phyloP scores from a whole-genome alignment of 805 yeast genomes.

The Osmozyma mogii region DNA sequence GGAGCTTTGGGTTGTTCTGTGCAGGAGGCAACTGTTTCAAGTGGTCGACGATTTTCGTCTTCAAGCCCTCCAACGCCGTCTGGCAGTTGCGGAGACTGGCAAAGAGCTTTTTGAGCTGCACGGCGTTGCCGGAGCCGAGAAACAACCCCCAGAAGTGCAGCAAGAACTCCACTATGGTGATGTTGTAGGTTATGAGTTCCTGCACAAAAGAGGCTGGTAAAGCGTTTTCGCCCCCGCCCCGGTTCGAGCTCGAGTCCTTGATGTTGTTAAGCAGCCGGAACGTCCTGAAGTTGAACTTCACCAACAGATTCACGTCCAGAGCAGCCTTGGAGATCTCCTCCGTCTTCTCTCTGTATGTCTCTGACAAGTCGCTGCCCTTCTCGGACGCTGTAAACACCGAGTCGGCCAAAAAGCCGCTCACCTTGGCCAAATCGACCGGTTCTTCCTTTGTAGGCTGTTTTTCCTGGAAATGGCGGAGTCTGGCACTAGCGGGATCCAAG shows the following conservation, averaged over 20 bases:
- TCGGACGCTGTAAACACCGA: slow-evolving; percentile 11
- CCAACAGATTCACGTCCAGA: slow-evolving; percentile 37
- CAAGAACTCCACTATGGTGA: slow-evolving; percentile 34
- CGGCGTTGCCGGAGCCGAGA: slow-evolving; percentile 29
- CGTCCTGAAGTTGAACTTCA: slow-evolving; percentile 48
- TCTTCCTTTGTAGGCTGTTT: slow-evolving; percentile 1
- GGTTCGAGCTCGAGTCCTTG: slow-evolving; percentile 7
- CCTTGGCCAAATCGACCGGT: slow-evolving; percentile 1
- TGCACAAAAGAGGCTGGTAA: slow-evolving; percentile 23
- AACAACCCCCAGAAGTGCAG: slow-evolving; percentile 37
- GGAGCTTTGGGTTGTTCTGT: slow-evolving; percentile 20
- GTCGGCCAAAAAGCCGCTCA: slow-evolving; percentile 6
- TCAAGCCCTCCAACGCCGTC: slow-evolving; percentile 19
- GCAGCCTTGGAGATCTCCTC: slow-evolving; percentile 36
- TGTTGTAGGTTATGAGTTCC: slow-evolving; percentile 29
- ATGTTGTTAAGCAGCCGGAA: slow-evolving; percentile 27
- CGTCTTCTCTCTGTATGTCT: slow-evolving; percentile 21
- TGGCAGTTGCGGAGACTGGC: slow-evolving; percentile 29
- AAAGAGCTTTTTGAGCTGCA: slow-evolving; percentile 30
- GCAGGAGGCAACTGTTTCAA: slow-evolving; percentile 12
- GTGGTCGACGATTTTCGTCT: slow-evolving; percentile 12
- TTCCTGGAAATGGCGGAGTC: slow-evolving; percentile 13
- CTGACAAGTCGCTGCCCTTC: slow-evolving; percentile 18
- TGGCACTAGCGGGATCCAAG: slow-evolving; percentile 19
- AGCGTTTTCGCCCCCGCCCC: slow-evolving; percentile 21